Conservation (phyloP, 2,329 filamentous ascomycete genomes). For the Drechslerella dactyloides region DNA sequence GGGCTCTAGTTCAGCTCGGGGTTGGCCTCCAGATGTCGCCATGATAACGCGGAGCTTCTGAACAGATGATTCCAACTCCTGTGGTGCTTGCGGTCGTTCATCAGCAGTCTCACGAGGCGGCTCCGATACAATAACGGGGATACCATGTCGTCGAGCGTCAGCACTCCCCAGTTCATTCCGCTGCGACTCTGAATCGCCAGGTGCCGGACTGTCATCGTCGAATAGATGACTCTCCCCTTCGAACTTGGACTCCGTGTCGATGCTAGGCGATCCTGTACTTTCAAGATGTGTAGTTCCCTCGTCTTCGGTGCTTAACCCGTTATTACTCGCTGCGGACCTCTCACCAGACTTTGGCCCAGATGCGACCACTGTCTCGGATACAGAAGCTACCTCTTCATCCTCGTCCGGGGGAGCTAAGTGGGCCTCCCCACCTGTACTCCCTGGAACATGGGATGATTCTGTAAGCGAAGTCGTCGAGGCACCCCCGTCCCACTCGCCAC, state of each 20-base stretch:
- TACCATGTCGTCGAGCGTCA: neutral
- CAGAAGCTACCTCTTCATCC: constrained; percentile 4
- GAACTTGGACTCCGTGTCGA: constrained; percentile 16
- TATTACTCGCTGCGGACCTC: neutral
- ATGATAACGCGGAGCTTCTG: neutral
- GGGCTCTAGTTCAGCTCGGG: neutral
- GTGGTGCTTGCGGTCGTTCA: too few relatives aligned
- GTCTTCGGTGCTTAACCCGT: neutral
- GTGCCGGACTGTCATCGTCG: constrained; percentile 6
- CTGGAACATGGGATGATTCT: neutral
- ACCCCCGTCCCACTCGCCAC: neutral
- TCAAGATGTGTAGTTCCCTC: neutral
- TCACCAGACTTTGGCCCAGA: constrained; percentile 5
- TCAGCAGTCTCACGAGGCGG: neutral
- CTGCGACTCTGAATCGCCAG: neutral
- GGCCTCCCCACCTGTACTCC: neutral
- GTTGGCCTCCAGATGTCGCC: neutral
- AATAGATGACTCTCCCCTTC: constrained; percentile 24
- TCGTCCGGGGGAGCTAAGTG: neutral
- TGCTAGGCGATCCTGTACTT: neutral
- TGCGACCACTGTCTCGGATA: constrained; percentile 18
- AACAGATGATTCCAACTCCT: too few relatives aligned
- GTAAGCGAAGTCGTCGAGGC: neutral
- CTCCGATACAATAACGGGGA: neutral
- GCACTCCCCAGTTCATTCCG: neutral